These are phyloP conservation scores for Trichoderma atroviride DNA, from an alignment of 2,329 filamentous ascomycete species.

Conservation along the genomic window DNA sequence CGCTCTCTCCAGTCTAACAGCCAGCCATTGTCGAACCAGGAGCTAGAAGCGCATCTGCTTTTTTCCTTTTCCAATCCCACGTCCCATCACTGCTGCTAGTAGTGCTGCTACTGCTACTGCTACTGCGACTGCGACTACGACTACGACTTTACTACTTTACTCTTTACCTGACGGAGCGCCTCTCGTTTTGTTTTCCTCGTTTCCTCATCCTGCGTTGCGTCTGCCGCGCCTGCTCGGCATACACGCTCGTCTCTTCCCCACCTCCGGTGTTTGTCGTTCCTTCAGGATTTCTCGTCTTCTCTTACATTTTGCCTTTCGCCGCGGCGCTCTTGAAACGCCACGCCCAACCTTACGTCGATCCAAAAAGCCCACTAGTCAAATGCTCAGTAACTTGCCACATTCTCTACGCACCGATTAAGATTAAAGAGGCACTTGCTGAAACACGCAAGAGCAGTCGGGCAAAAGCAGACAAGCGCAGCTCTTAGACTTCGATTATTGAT, in stretches of 20 bases:
- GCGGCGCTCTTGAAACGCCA: conserved; percentile 17
- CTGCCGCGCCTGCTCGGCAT: neutral
- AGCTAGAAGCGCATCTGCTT: conserved; percentile 16
- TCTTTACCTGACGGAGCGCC: conserved; percentile 20
- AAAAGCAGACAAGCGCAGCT: conserved; percentile 18
- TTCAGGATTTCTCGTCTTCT: neutral
- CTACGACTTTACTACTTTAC: neutral
- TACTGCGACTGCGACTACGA: neutral
- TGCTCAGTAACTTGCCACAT: conserved; percentile 19
- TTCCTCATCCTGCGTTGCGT: neutral
- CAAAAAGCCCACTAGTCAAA: conserved; percentile 12
- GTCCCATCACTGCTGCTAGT: neutral
- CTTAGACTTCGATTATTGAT: conserved; percentile 4
- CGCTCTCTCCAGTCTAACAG: conserved; percentile 9
- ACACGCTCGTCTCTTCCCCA: neutral
- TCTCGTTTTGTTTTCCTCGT: neutral
- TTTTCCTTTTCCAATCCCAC: conserved; percentile 20
- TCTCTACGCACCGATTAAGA: conserved; percentile 7
- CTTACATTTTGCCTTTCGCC: neutral
- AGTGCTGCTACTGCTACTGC: neutral
- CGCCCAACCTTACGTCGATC: conserved; percentile 1
- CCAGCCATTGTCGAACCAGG: conserved; percentile 11
- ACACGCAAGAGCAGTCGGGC: conserved; percentile 10
- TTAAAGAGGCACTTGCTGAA: conserved; percentile 24
- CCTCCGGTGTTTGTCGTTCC: conserved; percentile 9